Evolutionary conservation across 192 early-diverging fungal species (phyloP).

Genomic region (Physocladia obscura): DNA sequence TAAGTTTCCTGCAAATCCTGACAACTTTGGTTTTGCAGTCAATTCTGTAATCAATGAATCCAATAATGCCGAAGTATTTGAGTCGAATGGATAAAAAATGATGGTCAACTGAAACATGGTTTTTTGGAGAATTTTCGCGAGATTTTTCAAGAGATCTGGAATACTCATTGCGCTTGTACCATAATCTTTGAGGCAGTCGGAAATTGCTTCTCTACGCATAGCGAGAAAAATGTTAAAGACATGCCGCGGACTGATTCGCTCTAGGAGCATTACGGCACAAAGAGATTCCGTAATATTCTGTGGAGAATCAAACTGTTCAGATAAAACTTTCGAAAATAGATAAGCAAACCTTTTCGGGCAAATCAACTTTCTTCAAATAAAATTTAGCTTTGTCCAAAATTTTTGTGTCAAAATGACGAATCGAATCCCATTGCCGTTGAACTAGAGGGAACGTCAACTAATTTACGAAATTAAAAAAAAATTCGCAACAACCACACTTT

Average conservation of each 20-base stretch:
- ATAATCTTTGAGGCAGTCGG: background rate
- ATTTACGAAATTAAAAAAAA: background rate
- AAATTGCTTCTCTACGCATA: conserved; percentile 53
- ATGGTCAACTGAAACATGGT: conserved; percentile 14
- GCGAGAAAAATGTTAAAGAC: conserved; percentile 53
- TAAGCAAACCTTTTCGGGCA: conserved; percentile 48
- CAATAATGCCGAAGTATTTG: background rate
- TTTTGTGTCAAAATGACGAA: conserved; percentile 71
- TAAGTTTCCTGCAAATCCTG: background rate
- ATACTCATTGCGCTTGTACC: background rate
- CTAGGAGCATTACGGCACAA: conserved; percentile 68
- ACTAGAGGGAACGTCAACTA: conserved; percentile 78
- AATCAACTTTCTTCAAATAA: conserved; percentile 45
- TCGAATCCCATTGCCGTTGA: conserved; percentile 81
- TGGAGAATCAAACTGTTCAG: background rate
- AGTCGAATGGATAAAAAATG: conserved; percentile 13
- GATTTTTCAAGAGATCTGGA: conserved; percentile 25
- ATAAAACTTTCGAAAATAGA: background rate
- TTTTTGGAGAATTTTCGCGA: conserved; percentile 19
- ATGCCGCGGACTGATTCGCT: conserved; percentile 57
- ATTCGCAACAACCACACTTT: too few relatives aligned
- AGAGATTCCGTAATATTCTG: conserved; percentile 62
- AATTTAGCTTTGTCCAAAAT: conserved; percentile 67
- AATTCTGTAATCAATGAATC: background rate
- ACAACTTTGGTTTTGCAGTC: background rate